Base-by-base conservation (phyloP, 306 rosid genomes). In the Abrus precatorius region DNA sequence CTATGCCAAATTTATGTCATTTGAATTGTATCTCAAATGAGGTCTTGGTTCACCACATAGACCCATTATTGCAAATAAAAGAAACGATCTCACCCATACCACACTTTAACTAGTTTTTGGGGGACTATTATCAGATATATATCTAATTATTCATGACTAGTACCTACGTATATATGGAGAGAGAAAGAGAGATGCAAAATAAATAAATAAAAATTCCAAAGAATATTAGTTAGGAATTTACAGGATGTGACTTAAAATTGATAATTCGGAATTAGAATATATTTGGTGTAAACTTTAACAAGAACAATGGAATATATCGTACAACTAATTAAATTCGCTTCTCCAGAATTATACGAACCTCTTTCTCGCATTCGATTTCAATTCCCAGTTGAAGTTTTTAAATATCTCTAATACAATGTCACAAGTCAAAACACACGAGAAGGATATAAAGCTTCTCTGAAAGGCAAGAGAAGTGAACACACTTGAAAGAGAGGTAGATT, bases 1-100 rank as follows among this genome's bases (percentile, higher is more conserved):
- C 32, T 40, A 64, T 38, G 48, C 69, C 69, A 63, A 63, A 36
- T 47, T 63, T 57, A 28, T 11, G 49, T 29, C 32, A 5, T 7
- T 53, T 60, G 44, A 47, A 74, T 75, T 74, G 56, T 5, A 12
- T 41, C 59, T 61, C 6, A 61, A 14, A 61, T 32, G 68, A 53
- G 29, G 53, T 41, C 67, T 6, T 0, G 43, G 41, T 73, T 73
- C 55, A 73, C 5, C 1, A 28, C 9, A 5, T 27, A 45, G 54
- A 68, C 29, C 14, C 54, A 28, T 63, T 12, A 2, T 63, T 2
- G 14, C 10, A 3, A 36, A 34, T 1, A 34, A 12, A 36, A 34
- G 44, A 36, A 63, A 20, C 20, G 20, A 20, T 20, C 20, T 20
- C 20, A 20, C 20, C 20, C 20, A 20, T 20, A 20, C 20, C 20